Percentiles rank a stretch among this genome's conserved stretches.
These are phyloP conservation scores for Penicillium sp. DNA, from an alignment of 2,329 filamentous ascomycete species.

Conservation along the genomic window DNA sequence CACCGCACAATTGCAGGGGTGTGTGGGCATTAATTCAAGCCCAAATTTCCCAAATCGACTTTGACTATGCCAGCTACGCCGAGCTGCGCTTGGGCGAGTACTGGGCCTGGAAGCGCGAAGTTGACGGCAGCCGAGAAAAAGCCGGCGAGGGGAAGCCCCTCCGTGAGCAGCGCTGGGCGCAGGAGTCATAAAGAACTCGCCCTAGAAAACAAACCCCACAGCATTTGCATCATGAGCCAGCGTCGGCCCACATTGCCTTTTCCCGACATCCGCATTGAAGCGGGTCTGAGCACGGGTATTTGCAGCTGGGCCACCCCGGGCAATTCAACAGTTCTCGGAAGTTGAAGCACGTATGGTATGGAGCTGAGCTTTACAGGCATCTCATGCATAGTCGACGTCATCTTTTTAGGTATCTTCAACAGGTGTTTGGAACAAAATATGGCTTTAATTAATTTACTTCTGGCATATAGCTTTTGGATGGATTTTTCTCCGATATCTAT, in stretches of 20 bases:
- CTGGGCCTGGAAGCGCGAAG: slow-evolving; percentile 80
- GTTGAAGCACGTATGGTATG: background rate
- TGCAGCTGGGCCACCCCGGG: background rate
- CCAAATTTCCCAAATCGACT: slow-evolving; percentile 89
- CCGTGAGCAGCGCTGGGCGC: slow-evolving; percentile 75
- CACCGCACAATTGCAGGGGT: slow-evolving; percentile 59
- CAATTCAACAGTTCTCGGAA: background rate
- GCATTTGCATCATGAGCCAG: background rate
- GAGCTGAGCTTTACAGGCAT: background rate
- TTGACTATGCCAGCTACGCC: slow-evolving; percentile 91
- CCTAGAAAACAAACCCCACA: background rate
- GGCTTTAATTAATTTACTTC: background rate
- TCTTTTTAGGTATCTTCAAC: background rate
- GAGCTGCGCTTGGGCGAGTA: slow-evolving; percentile 84
- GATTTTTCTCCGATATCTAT: background rate
- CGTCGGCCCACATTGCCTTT: background rate
- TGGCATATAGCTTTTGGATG: background rate
- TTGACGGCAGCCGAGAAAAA: slow-evolving; percentile 55
- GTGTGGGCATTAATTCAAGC: slow-evolving; percentile 96
- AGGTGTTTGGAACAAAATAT: background rate
- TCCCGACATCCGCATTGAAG: background rate
- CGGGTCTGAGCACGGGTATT: background rate
- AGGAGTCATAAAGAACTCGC: slow-evolving; percentile 40
- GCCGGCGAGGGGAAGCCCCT: slow-evolving; percentile 60
- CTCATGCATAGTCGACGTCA: background rate